Conservation (phyloP, 371 early-diverging fungal species). For the Rozella allomycis region DNA sequence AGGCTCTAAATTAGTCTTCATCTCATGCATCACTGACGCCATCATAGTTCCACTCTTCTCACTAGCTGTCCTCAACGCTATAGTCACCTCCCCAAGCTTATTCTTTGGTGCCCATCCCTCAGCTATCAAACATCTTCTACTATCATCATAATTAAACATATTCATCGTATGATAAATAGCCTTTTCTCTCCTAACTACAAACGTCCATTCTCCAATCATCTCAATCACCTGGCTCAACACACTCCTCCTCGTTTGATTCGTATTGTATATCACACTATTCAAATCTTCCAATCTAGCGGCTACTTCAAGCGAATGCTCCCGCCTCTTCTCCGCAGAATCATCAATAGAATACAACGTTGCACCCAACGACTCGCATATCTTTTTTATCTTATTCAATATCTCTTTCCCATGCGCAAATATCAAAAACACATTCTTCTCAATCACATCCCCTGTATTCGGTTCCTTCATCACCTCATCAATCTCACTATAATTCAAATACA, state of each 20-base stretch:
- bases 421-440: constrained; percentile 83
- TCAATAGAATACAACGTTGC: constrained; percentile 80
- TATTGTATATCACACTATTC: constrained; percentile 47
- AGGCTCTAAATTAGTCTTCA: constrained; percentile 58
- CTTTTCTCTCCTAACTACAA: constrained; percentile 84
- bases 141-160: constrained; percentile 62
- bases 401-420: constrained; percentile 90
- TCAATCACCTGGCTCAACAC: constrained; percentile 65
- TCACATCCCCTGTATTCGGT: constrained; percentile 51
- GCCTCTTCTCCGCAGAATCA: constrained; percentile 54
- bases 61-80: constrained; percentile 57
- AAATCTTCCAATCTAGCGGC: constrained; percentile 1
- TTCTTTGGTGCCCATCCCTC: constrained; percentile 91
- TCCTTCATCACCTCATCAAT: constrained; percentile 75
- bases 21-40: constrained; percentile 58
- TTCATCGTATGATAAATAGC: constrained; percentile 91
- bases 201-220: constrained; percentile 60
- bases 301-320: constrained; percentile 50
- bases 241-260: constrained; percentile 50
- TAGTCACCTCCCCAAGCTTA: constrained; percentile 49
- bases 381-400: constrained; percentile 64
- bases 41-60: constrained; percentile 65
- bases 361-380: constrained; percentile 83
- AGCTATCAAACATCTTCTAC: constrained; percentile 79
- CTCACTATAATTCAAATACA: constrained; percentile 83